phyloP scores from a whole-genome alignment of 192 early-diverging fungal species.

The Coemansia sp. region DNA sequence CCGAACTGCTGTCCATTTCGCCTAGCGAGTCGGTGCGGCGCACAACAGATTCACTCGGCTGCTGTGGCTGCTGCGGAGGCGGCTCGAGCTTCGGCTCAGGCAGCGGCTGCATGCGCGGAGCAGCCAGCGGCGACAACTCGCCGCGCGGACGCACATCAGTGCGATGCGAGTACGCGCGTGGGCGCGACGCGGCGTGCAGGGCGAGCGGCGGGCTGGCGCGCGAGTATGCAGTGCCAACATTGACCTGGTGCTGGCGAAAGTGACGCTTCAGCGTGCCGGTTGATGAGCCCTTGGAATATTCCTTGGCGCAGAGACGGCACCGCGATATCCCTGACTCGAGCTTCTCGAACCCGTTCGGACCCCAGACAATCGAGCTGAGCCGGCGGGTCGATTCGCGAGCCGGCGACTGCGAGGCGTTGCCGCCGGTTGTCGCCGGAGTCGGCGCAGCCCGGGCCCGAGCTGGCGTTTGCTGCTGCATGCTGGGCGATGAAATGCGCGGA shows the following conservation, averaged over 20 bases:
- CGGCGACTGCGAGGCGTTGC: slow-evolving; percentile 42
- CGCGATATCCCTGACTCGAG: slow-evolving; percentile 55
- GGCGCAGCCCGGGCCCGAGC: slow-evolving; percentile 4
- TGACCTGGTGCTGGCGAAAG: slow-evolving; percentile 52
- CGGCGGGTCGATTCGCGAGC: slow-evolving; percentile 53
- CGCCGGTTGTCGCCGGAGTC: slow-evolving; percentile 1
- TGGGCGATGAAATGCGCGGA: slow-evolving; percentile 52
- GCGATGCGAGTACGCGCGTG: slow-evolving; percentile 51
- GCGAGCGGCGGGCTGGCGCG: slow-evolving; percentile 31
- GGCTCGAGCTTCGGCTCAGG: slow-evolving; percentile 8
- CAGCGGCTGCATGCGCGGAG: slow-evolving; percentile 3
- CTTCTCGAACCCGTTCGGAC: slow-evolving; percentile 51
- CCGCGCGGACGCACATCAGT: slow-evolving; percentile 30
- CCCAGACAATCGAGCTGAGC: slow-evolving; percentile 56
- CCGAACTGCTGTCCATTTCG: slow-evolving; percentile 47
- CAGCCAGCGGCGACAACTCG: slow-evolving; percentile 37
- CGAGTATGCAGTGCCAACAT: slow-evolving; percentile 27
- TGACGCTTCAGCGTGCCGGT: slow-evolving; percentile 56
- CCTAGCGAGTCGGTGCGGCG: slow-evolving; percentile 12
- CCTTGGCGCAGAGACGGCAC: slow-evolving; percentile 51
- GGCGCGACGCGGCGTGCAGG: slow-evolving; percentile 22
- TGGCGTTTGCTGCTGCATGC: slow-evolving; percentile 14
- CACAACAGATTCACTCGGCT: background rate
- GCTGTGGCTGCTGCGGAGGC: background rate
- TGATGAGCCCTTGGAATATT: slow-evolving; percentile 55